Percentiles rank a stretch among this genome's conserved stretches.
Evolutionary conservation across 129 eudicot genomes (phyloP).

Genomic region (Deinandra increscens): DNA sequence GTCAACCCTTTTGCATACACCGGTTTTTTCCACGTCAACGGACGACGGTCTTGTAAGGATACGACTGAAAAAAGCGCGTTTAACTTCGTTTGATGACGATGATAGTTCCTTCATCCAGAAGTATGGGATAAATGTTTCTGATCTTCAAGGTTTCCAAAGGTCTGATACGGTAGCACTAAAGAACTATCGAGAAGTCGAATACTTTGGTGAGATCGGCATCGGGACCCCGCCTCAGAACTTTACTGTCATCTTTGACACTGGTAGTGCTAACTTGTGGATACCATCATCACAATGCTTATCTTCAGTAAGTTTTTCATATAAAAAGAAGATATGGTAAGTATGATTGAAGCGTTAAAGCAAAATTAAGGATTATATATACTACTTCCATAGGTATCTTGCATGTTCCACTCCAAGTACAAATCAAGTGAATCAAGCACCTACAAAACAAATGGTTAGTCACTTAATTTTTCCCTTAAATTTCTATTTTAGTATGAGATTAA

Average conservation of each 20-base stretch:
- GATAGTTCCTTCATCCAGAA: conserved; percentile 19
- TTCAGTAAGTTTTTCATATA: conserved; percentile 33
- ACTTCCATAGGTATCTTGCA: conserved; percentile 2
- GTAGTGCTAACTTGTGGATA: conserved; percentile 52
- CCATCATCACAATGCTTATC: conserved; percentile 51
- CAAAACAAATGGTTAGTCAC: conserved; percentile 17
- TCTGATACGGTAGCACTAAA: conserved; percentile 43
- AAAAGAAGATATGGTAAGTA: background rate
- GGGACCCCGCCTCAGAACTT: conserved; percentile 53
- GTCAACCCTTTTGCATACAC: conserved; percentile 1
- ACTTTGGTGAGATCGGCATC: conserved; percentile 48
- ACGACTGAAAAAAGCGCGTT: background rate
- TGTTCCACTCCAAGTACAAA: conserved; percentile 13
- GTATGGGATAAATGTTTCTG: background rate
- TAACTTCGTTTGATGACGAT: conserved; percentile 22
- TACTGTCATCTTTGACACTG: conserved; percentile 52
- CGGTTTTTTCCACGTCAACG: background rate
- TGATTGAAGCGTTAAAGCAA: background rate
- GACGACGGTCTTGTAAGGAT: background rate
- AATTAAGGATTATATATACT: no score
- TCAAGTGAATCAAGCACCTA: conserved; percentile 21
- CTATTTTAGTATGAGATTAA: background rate
- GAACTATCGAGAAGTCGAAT: conserved; percentile 52
- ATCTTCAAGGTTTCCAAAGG: conserved; percentile 21
- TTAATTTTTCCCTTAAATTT: background rate